Base-by-base conservation (phyloP, 176 grass and related monocot species). In the Oryza meridionalis region DNA sequence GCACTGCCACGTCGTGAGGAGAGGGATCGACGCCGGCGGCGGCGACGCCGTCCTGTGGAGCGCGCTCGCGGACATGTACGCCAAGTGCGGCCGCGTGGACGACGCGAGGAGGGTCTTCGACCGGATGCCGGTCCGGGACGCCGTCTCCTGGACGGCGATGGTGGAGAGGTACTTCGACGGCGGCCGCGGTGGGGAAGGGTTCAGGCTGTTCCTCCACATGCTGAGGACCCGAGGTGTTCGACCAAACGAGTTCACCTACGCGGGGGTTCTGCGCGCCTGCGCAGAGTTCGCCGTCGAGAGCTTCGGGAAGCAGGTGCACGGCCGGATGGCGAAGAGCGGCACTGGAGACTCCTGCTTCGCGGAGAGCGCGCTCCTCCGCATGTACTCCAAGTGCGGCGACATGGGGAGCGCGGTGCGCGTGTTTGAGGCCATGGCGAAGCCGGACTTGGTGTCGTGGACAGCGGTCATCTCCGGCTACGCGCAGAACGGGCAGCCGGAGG, bases 381-480 rank as follows among this genome's bases (percentile, higher is more conserved):
- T 95, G 95, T 95, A 95, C 69, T 90, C 92, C n/a, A 95, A 94
- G 66, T 93, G 91, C 3, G 95, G 95, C 55, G 94, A 86, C 69
- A 90, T 93, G 66, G 79, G 75, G 31, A 80, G 82, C n/a, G 92
- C 93, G 81, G 62, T 73, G 27, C n/a, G 26, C n/a, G 84, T 92
- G 53, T 98, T 98, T 15, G 73, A 86, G 80, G 85, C 73, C 24
- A 91, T 77, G 64, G 0, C 35, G 16, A 79, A 90, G 84, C 84
- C 45, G 0, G 92, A 98, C 79, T 83, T 98, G 84, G 92, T 98
- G 64, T 93, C 80, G 0, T 95, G 95, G 92, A 95, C 95, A 0
- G 81, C 85, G 1, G 35, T 95, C 73, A 93, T 95, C 72, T 90
- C 82, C 37, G 92, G 90, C 7, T 92, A 79, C 82, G 84, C 95